Conservation (phyloP, 768 basidiomycete genomes). For the Trametes sanguinea region DNA sequence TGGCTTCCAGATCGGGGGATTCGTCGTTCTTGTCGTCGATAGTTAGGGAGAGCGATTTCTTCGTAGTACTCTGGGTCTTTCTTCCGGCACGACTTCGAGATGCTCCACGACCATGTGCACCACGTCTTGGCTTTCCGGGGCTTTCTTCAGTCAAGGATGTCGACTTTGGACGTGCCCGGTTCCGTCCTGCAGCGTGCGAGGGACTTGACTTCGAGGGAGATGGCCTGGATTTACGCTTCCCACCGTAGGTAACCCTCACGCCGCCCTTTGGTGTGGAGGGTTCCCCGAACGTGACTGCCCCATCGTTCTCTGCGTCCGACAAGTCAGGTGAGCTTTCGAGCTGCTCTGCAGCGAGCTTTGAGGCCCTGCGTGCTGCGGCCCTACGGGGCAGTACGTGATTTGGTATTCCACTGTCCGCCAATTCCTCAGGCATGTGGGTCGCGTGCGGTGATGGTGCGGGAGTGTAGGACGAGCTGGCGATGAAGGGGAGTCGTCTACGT, state of each 20-base stretch:
- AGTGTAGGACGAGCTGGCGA: neutral
- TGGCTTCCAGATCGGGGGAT: neutral
- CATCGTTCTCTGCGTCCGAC: slow-evolving; percentile 20
- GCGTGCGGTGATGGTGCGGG: neutral
- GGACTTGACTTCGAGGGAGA: slow-evolving; percentile 14
- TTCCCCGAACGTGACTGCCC: slow-evolving; percentile 24
- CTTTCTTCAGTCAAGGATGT: slow-evolving; percentile 1
- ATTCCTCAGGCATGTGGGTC: neutral
- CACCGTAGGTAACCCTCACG: slow-evolving; percentile 22
- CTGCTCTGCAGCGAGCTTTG: slow-evolving; percentile 28
- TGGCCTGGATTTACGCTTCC: slow-evolving; percentile 16
- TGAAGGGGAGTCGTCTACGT: neutral
- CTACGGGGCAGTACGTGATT: slow-evolving; percentile 18
- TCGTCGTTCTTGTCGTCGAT: neutral
- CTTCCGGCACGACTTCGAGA: neutral
- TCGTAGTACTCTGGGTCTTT: neutral
- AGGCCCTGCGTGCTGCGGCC: slow-evolving; percentile 27
- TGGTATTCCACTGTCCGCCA: neutral
- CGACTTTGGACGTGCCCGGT: neutral
- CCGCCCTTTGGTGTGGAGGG: slow-evolving; percentile 21
- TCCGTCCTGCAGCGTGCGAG: neutral
- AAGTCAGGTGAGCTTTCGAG: slow-evolving; percentile 26
- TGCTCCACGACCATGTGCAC: neutral
- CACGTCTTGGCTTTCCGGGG: neutral
- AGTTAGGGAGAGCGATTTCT: neutral